These are phyloP conservation scores for Trametes cubensis DNA, from an alignment of 768 basidiomycete species.

Conservation along the genomic window DNA sequence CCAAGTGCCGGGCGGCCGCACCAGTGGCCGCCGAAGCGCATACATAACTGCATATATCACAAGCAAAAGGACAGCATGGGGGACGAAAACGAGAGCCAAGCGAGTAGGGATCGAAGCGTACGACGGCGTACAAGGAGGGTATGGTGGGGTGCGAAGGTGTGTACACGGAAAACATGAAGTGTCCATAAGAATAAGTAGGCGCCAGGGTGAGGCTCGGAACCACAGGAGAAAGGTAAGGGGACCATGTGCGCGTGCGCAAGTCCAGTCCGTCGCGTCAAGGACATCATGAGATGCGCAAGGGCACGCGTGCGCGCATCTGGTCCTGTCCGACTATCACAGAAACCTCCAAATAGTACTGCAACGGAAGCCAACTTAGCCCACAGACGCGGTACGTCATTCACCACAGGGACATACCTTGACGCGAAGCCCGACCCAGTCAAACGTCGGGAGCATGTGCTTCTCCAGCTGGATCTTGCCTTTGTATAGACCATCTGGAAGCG, in stretches of 20 bases:
- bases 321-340: constrained; percentile 69
- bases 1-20: not conserved
- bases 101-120: constrained; percentile 18
- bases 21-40: not conserved
- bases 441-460: constrained; percentile 62
- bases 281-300: constrained; percentile 55
- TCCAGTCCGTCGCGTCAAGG: constrained; percentile 1
- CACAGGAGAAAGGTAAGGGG: not conserved
- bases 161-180: constrained; percentile 7
- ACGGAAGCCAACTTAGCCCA: constrained; percentile 4
- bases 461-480: constrained; percentile 59
- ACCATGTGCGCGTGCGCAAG: not conserved
- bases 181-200: not conserved
- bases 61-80: constrained; percentile 18
- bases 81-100: constrained; percentile 17
- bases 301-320: constrained; percentile 61
- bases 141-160: constrained; percentile 4
- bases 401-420: constrained; percentile 57
- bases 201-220: not conserved
- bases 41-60: constrained; percentile 13
- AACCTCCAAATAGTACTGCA: constrained; percentile 73
- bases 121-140: constrained; percentile 10
- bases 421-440: constrained; percentile 67
- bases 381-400: not conserved
- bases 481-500: constrained; percentile 69